Evolutionary conservation across 2,329 filamentous ascomycete genomes (phyloP), one percentile per base, ranked within the genome.

Genomic region (Anisogramma anomala): DNA sequence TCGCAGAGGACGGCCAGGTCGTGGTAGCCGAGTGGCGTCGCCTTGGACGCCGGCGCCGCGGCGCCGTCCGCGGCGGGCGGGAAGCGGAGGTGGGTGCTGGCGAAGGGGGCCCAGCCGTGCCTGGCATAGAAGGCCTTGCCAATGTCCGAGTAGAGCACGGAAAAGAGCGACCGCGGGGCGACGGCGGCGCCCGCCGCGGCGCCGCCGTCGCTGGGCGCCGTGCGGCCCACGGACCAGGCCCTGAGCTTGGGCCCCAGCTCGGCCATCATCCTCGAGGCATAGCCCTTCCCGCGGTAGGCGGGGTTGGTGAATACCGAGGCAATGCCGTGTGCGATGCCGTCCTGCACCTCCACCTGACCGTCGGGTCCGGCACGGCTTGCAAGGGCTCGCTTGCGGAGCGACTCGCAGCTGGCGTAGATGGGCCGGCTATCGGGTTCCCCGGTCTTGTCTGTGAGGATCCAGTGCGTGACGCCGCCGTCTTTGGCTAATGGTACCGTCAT

Each of bases 101-200:
- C 68, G 52, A 82, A 88, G 0, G 78, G 70, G 36, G 76, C 69
- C 88, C 88, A 95, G 33, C 86, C 86, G 48, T 77, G 69, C 23
- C 67, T 69, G 3, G 81, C 74, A 62, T 95, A 95, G 61, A 87
- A 95, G 28, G 66, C 65, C 66, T 85, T 82, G 15, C 88, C 85
- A 49, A 93, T 87, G 53, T 93, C 85, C 7, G 86, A 94, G 60
- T 79, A 94, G 7, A 95, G 68, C 6, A 93, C 73, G 1, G 84
- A 88, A 59, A 89, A 91, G 11, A 75, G 60, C 48, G 57, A 68
- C 55, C 55, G 64, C 61, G 19, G 54, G 50, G n/a, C 53, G 35
- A 18, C 54, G 27, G 49, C 53, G 37, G 48, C 51, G 1, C 9
- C 9, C 50, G n/a, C 53, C 34, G 17, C 53, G 27, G 49, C 53